Evolutionary conservation across 306 rosid genomes (phyloP), one percentile per base, ranked within the genome.

Genomic region (Ceratonia siliqua): DNA sequence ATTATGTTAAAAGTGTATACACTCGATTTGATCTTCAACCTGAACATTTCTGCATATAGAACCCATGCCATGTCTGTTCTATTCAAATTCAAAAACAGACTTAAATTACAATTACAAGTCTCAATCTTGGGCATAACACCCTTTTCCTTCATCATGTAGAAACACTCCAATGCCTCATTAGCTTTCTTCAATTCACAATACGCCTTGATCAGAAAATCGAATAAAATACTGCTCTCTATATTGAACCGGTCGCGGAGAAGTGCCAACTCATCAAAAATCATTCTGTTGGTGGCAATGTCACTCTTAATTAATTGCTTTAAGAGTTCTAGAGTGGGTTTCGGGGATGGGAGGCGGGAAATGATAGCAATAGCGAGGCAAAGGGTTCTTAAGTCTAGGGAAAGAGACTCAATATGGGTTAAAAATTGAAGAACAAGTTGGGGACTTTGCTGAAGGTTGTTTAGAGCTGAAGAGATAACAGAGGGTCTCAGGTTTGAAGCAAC

Each of bases 21-120:
- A 18, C 83, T 87, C 0, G 97, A 94, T 72, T 73, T 87, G 9
- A 94, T 83, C 24, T 79, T 79, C 89, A 89, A 62, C 86, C 89
- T 87, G 81, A 89, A 89, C 98, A 94, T 91, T 76, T 94, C 96
- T 0, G 94, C 91, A 76, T 91, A 94, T 46, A 94, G 42, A 85
- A 69, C 89, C 98, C 97, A 94, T 6, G 88, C 90, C 59, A 38
- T 74, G 53, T 85, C 87, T 0, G 82, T 84, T 77, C 78, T 72
- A 36, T 87, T 85, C 76, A 85, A 43, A 70, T 78, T 94, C 82
- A 84, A 53, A 17, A 86, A 76, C 82, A 89, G 49, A 48, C 82
- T 88, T 76, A 94, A 76, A 86, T 84, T 70, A n/a, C 45, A 80
- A 74, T 94, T 91, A 55, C 91, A 94, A 25, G 92, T 82, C 70